Evolutionary conservation across 169 alveolate genomes (phyloP), one percentile per base, ranked within the genome.

Genomic region (Plasmodium cynomolgi): DNA sequence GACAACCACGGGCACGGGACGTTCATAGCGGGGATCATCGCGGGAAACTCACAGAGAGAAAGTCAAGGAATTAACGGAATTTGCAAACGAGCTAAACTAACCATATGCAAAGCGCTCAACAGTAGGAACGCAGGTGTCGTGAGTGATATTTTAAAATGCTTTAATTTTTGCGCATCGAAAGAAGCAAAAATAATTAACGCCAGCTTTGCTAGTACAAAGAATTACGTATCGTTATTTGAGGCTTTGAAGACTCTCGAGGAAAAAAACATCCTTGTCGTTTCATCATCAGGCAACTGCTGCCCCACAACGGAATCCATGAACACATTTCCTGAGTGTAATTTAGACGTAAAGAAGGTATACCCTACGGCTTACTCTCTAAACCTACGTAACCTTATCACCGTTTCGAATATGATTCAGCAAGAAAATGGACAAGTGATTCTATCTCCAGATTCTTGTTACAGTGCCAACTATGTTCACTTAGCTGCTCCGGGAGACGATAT

Each of bases 1-100:
- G 98, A 97, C 71, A 83, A 75, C 71, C 96, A 96, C 84, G 98
- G 98, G 3, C 98, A 97, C 68, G 98, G 98, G n/a, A 97, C 98
- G 0, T 96, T 94, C 75, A 84, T 94, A 62, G 97, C 98, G 5
- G 98, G 98, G 1, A 92, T 93, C 26, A 84, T 92, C 2, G 96
- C 96, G 0, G 96, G 92, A 0, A 92, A 81, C 58, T 20, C 34
- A 11, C 31, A 11, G 2, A 54, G 56, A 15, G 6, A n/a, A 1
- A 73, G 62, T 4, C 34, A 31, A 7, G 93, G 83, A 3, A 92
- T 92, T 13, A 37, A 58, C 29, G 96, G 96, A 5, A 77, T 95
- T 9, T 79, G 79, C 26, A 81, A 79, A 9, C 23, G 37, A n/a
- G 96, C 95, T n/a, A 92, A 93, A 23, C 20, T 95, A 23, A 91